phyloP scores from a whole-genome alignment of 345 rosid species.

The Balakata baccata region DNA sequence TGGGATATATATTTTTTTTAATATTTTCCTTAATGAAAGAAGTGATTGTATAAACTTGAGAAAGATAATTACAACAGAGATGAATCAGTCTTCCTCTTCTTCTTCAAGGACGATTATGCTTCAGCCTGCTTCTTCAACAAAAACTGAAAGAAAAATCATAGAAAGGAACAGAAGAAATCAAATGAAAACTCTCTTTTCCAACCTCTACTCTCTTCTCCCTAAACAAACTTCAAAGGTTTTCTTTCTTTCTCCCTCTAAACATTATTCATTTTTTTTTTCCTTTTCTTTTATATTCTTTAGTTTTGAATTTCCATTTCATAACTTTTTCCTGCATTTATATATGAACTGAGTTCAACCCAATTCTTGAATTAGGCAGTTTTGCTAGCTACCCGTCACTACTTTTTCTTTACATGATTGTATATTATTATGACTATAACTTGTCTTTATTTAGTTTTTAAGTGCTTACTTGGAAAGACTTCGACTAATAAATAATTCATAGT shows the following conservation, averaged over 20 bases:
- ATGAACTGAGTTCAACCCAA: not conserved
- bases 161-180: slow-evolving; percentile 55
- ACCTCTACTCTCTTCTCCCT: slow-evolving; percentile 50
- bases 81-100: slow-evolving; percentile 2
- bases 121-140: slow-evolving; percentile 22
- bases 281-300: not conserved
- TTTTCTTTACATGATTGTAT: too few relatives aligned
- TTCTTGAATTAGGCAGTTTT: not conserved
- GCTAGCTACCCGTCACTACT: not conserved
- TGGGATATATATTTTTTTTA: not conserved
- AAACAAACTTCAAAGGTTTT: slow-evolving; percentile 28
- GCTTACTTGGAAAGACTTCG: not conserved
- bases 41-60: not conserved
- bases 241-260: not conserved
- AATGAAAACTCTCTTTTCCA: slow-evolving; percentile 42
- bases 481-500: not conserved
- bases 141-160: slow-evolving; percentile 45
- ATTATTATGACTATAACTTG: too few relatives aligned
- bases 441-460: not conserved
- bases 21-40: not conserved
- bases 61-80: slow-evolving; percentile 14
- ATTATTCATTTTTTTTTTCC: not conserved
- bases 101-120: not conserved
- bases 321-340: not conserved
- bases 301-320: not conserved